These are phyloP conservation scores for Boletus eberwhitei DNA, from an alignment of 768 basidiomycete genomes.

Conservation along the genomic window DNA sequence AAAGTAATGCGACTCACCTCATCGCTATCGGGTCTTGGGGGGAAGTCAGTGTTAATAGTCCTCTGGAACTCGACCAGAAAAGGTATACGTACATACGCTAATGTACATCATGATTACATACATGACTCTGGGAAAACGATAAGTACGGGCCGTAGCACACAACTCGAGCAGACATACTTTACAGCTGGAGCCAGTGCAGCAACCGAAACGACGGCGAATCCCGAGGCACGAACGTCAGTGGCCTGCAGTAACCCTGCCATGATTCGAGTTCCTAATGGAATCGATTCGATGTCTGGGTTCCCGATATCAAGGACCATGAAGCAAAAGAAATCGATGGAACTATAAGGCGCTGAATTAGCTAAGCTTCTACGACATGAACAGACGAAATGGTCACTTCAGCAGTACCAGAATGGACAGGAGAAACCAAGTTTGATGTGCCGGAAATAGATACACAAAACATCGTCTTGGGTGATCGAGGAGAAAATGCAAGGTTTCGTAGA, in stretches of 20 bases:
- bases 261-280: slow-evolving; percentile 71
- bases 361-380: neutral
- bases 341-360: slow-evolving; percentile 28
- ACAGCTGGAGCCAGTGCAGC: slow-evolving; percentile 82
- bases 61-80: neutral
- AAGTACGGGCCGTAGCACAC: neutral
- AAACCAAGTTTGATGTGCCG: slow-evolving; percentile 93
- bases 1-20: slow-evolving; percentile 45
- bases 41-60: slow-evolving; percentile 2
- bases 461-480: slow-evolving; percentile 92
- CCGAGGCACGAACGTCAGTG: slow-evolving; percentile 78
- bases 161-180: slow-evolving; percentile 49
- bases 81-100: slow-evolving; percentile 60
- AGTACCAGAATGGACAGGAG: slow-evolving; percentile 63
- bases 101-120: slow-evolving; percentile 96
- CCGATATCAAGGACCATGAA: slow-evolving; percentile 89
- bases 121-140: slow-evolving; percentile 52
- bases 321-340: slow-evolving; percentile 82
- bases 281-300: slow-evolving; percentile 59
- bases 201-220: slow-evolving; percentile 76
- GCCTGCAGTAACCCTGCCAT: slow-evolving; percentile 77
- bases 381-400: slow-evolving; percentile 51
- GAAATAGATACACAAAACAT: slow-evolving; percentile 89
- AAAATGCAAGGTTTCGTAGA: slow-evolving; percentile 82
- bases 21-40: slow-evolving; percentile 70